phyloP scores from a whole-genome alignment of 495 filamentous ascomycete species.

The Aspergillus incahuasiensis region DNA sequence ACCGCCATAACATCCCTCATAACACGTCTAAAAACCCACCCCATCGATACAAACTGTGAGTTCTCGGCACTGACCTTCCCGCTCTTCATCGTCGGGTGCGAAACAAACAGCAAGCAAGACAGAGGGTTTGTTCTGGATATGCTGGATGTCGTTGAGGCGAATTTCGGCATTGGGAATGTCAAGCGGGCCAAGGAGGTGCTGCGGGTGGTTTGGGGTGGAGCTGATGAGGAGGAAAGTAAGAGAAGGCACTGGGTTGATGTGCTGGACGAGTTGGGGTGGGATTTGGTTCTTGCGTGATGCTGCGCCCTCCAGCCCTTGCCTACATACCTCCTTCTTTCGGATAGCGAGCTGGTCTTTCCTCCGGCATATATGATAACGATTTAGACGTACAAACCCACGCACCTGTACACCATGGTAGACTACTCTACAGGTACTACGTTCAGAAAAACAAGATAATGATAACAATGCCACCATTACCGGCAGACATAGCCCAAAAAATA shows the following conservation, averaged over 20 bases:
- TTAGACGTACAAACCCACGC: too few relatives aligned
- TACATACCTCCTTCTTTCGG: neutral
- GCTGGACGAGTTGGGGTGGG: slow-evolving; percentile 38
- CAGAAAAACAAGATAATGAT: neutral
- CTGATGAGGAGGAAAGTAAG: slow-evolving; percentile 1
- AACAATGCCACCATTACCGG: neutral
- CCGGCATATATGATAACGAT: too few relatives aligned
- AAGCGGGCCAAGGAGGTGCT: slow-evolving; percentile 39
- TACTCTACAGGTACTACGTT: slow-evolving; percentile 14
- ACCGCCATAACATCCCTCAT: slow-evolving; percentile 30
- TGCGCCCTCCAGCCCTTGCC: too few relatives aligned
- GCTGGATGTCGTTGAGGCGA: slow-evolving; percentile 29
- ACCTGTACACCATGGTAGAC: too few relatives aligned
- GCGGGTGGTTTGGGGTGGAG: slow-evolving; percentile 26
- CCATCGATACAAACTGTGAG: slow-evolving; percentile 37
- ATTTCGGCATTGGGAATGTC: slow-evolving; percentile 44
- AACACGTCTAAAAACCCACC: slow-evolving; percentile 22
- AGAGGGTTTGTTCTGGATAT: slow-evolving; percentile 27
- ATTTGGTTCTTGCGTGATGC: slow-evolving; percentile 34
- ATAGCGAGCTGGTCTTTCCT: too few relatives aligned
- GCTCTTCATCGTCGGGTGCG: slow-evolving; percentile 39
- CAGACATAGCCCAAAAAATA: neutral
- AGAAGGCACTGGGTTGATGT: slow-evolving; percentile 38
- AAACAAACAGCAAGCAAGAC: slow-evolving; percentile 24
- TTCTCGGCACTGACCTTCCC: slow-evolving; percentile 44